Evolutionary conservation across 1,284 basidiomycete genomes (phyloP).

Genomic region (Xerocomus minutiporus): DNA sequence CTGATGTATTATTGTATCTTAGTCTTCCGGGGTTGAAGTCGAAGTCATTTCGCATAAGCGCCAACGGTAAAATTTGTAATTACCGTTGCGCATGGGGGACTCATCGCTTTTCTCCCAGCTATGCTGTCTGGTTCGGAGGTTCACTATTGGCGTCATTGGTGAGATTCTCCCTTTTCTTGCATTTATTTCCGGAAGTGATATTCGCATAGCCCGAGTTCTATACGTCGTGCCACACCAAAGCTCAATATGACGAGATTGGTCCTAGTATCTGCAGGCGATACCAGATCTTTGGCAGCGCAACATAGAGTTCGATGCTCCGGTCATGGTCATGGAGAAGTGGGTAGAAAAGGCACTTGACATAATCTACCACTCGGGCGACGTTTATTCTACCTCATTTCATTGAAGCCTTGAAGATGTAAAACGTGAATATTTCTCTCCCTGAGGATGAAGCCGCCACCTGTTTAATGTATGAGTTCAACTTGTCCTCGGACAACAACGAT

Average conservation of each 20-base stretch:
- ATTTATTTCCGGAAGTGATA: slow-evolving; percentile 1
- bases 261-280: slow-evolving; percentile 94
- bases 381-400: not conserved
- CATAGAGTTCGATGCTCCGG: slow-evolving; percentile 37
- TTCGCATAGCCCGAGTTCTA: slow-evolving; percentile 85
- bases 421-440: not conserved
- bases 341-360: not conserved
- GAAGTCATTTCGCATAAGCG: slow-evolving; percentile 99
- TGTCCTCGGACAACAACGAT: no score
- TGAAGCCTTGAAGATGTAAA: not conserved
- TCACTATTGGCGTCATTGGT: slow-evolving; percentile 89
- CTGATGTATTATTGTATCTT: slow-evolving; percentile 10
- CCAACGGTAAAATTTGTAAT: slow-evolving; percentile 60
- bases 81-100: not conserved
- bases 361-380: not conserved
- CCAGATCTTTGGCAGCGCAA: slow-evolving; percentile 90
- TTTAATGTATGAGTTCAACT: no score
- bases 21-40: slow-evolving; percentile 93
- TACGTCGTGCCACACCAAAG: slow-evolving; percentile 95
- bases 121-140: slow-evolving; percentile 99
- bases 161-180: slow-evolving; percentile 1
- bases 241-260: slow-evolving; percentile 96
- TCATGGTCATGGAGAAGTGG: not conserved
- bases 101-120: slow-evolving; percentile 41
- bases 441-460: no score